Evolutionary conservation across 306 rosid genomes (phyloP), one percentile per base, ranked within the genome.

Genomic region (Albizia julibrissin): DNA sequence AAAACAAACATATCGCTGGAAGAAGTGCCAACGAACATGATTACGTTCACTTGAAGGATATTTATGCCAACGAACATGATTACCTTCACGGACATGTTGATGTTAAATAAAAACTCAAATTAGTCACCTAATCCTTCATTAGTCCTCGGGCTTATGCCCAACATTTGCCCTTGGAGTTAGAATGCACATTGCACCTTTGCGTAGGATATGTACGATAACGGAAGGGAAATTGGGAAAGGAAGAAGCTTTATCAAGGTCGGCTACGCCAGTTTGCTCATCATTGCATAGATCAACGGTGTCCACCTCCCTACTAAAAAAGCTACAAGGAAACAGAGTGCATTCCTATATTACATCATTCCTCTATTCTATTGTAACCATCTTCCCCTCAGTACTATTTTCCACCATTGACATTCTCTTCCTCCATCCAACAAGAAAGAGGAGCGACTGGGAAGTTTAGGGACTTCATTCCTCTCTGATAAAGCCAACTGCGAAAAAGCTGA

Each of bases 101-200:
- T 69, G 80, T 79, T 79, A 81, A 80, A 81, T 83, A 89, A 79
- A 76, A 77, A 19, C 79, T 76, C 84, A 9, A 75, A 82, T 72
- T 64, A 65, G 52, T 31, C 69, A 65, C 24, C 74, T 61, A 77
- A 80, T 24, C 74, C 77, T 39, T 81, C 74, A 42, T 19, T 74
- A 70, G 58, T 18, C 29, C 47, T 58, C 64, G 21, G 58, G 72
- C 85, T 69, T 72, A 2, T 69, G 74, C 54, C 34, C 74, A 22
- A 27, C 15, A 11, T 4, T 19, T 47, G 75, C 84, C 72, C 78
- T 69, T 68, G 14, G 8, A 34, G 1, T 52, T 24, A 61, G 67
- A 26, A 46, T 7, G 0, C 24, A 5, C 31, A n/a, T n/a, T 3
- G 34, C 34, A 33, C 34, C 34, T 33, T 49, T 86, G 87, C 64